These are phyloP conservation scores for Solidago caesia DNA, from an alignment of 129 eudicot genomes.

Conservation along the genomic window DNA sequence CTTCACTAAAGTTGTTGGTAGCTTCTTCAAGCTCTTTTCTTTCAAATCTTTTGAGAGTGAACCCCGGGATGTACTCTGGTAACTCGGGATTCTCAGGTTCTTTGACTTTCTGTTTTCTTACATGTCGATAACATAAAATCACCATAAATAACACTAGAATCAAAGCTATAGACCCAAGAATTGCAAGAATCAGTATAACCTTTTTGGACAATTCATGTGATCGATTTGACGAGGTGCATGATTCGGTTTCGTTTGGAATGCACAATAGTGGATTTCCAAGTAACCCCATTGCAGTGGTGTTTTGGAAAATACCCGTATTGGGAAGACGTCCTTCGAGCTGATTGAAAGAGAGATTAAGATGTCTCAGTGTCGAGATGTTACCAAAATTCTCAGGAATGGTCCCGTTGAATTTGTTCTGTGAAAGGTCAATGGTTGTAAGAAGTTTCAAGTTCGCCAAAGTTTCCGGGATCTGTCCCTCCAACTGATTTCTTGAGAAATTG, in stretches of 20 bases:
- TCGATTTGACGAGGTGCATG: slow-evolving; percentile 32
- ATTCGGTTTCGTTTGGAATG: slow-evolving; percentile 32
- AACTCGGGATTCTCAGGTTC: slow-evolving; percentile 25
- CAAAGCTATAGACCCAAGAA: slow-evolving; percentile 40
- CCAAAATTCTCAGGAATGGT: slow-evolving; percentile 57
- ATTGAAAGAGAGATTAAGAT: slow-evolving; percentile 75
- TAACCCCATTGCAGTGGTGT: slow-evolving; percentile 40
- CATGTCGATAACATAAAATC: slow-evolving; percentile 24
- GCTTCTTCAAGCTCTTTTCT: slow-evolving; percentile 55
- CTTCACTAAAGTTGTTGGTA: slow-evolving; percentile 55
- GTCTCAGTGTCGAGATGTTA: slow-evolving; percentile 37
- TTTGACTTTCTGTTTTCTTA: slow-evolving; percentile 21
- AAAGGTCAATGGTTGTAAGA: slow-evolving; percentile 58
- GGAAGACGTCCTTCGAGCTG: slow-evolving; percentile 75
- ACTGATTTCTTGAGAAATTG: slow-evolving; percentile 64
- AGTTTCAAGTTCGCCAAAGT: slow-evolving; percentile 36
- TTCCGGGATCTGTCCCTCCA: slow-evolving; percentile 62
- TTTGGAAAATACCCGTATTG: slow-evolving; percentile 43
- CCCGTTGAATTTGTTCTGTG: slow-evolving; percentile 62
- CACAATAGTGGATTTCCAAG: slow-evolving; percentile 69
- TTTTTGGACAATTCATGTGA: slow-evolving; percentile 38
- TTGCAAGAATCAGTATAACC: slow-evolving; percentile 36
- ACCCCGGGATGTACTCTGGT: slow-evolving; percentile 36
- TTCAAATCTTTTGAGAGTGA: slow-evolving; percentile 51
- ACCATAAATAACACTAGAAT: slow-evolving; percentile 34